Base-by-base conservation (phyloP, 768 basidiomycete genomes). In the Pulveroboletus ravenelii region DNA sequence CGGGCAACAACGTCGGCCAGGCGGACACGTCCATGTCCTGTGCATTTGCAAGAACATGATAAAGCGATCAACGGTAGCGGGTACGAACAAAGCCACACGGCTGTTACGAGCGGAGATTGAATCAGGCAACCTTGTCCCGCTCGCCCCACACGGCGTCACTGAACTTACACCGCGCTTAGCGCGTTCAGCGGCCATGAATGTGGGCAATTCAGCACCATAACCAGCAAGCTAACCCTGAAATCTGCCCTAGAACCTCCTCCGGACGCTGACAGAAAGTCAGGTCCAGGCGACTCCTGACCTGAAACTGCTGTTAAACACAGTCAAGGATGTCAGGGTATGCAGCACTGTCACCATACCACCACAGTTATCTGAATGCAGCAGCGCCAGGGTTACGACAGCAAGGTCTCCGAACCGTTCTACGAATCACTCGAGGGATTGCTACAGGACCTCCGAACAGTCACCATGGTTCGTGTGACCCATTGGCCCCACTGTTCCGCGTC, bases 391-490 rank as follows among this genome's bases (percentile, higher is more conserved):
- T 72, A 81, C 55, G 88, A 90, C 64, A 65, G 72, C 35, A 90
- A 91, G 66, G 76, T 85, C 17, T 78, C 85, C 14, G 93, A 96
- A 63, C 83, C 87, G 14, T 99, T 97, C 75, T 93, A 90, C 59
- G 95, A 97, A 55, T 89, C 90, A 0, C 77, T 98, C 45, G 96
- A 99, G 62, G 88, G 89, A 53, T 76, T 97, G 31, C 72, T 96
- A 45, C 71, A 73, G 34, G 96, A 99, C 75, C 78, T 99, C 55
- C 86, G 87, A 62, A 86, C 79, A 62, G 80, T 82, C 54, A 82
- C 82, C 17, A 78, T 85, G 69, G 84, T 85, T 61, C 58, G 77
- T 76, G 36, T 45, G 45, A 17, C 40, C 30, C 29, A 20, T 7
- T 25, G 15, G 13, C 8, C n/a, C 2, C 56, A 41, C 36, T 60